A percentile compares a stretch with the other conserved stretches of the same genome.
These are phyloP conservation scores for Podospora pseudocomata DNA, from an alignment of 495 filamentous ascomycete species.

Conservation along the genomic window DNA sequence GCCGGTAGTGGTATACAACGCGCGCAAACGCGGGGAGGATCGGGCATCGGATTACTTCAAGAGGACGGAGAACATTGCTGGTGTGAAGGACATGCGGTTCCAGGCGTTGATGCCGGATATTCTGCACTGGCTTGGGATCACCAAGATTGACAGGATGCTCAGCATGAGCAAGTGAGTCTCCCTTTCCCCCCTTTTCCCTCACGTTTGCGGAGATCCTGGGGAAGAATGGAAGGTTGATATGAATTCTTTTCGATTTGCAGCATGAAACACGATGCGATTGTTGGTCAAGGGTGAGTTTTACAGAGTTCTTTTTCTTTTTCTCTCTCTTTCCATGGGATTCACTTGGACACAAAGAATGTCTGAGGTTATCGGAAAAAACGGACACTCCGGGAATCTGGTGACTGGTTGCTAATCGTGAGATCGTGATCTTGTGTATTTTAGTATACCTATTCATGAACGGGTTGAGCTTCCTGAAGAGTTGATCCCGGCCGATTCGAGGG, in stretches of 20 bases:
- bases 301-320: neutral
- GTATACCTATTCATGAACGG: constrained; percentile 87
- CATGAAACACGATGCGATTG: constrained; percentile 99
- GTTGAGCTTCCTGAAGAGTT: constrained; percentile 90
- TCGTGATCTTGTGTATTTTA: constrained; percentile 18
- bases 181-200: neutral
- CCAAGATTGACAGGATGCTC: constrained; percentile 97
- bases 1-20: constrained; percentile 81
- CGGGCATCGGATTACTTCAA: constrained; percentile 96
- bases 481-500: constrained; percentile 91
- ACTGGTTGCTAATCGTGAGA: constrained; percentile 8
- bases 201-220: constrained; percentile 8
- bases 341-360: neutral
- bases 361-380: neutral
- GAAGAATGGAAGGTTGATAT: constrained; percentile 21
- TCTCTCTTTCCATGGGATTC: neutral
- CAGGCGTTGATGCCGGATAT: constrained; percentile 99
- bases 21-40: constrained; percentile 78
- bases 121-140: constrained; percentile 96
- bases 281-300: constrained; percentile 69
- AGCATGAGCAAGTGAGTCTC: constrained; percentile 88
- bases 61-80: constrained; percentile 93
- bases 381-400: neutral
- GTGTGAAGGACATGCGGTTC: constrained; percentile 98
- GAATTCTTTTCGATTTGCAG: constrained; percentile 35